phyloP scores from a whole-genome alignment of 2,329 filamentous ascomycete genomes.

The Pseudovirgaria hyperparasitica region DNA sequence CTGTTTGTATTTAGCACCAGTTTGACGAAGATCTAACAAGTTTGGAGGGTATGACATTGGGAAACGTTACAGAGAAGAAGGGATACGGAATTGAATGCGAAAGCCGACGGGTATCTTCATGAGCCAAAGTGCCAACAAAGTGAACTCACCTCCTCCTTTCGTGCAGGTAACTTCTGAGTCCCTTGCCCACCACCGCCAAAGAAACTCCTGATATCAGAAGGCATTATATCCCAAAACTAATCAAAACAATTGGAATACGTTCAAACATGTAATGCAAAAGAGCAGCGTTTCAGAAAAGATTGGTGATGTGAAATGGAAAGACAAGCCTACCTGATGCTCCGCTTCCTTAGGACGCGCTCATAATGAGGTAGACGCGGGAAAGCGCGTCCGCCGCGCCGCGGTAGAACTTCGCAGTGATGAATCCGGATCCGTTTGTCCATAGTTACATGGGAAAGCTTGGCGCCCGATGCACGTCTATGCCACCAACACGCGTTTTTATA shows the following conservation, averaged over 20 bases:
- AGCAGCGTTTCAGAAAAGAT: too few relatives aligned
- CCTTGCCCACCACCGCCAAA: constrained; percentile 70
- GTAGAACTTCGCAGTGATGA: too few relatives aligned
- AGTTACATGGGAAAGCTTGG: too few relatives aligned
- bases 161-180: constrained; percentile 16
- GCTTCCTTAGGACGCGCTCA: too few relatives aligned
- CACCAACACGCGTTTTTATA: too few relatives aligned
- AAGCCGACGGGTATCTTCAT: constrained; percentile 5
- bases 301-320: too few relatives aligned
- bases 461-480: too few relatives aligned
- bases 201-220: constrained; percentile 77
- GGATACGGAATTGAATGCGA: constrained; percentile 1
- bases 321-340: too few relatives aligned
- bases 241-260: neutral
- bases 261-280: neutral
- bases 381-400: too few relatives aligned
- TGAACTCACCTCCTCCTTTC: constrained; percentile 16
- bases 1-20: constrained; percentile 11
- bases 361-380: too few relatives aligned
- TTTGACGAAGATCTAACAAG: neutral
- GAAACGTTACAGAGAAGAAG: constrained; percentile 1
- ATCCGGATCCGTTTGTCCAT: too few relatives aligned
- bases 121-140: neutral
- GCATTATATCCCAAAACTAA: constrained; percentile 40
- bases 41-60: constrained; percentile 1